Evolutionary conservation across 352 stramenopile genomes (phyloP).

Genomic region (Pythium vanterpoolii): DNA sequence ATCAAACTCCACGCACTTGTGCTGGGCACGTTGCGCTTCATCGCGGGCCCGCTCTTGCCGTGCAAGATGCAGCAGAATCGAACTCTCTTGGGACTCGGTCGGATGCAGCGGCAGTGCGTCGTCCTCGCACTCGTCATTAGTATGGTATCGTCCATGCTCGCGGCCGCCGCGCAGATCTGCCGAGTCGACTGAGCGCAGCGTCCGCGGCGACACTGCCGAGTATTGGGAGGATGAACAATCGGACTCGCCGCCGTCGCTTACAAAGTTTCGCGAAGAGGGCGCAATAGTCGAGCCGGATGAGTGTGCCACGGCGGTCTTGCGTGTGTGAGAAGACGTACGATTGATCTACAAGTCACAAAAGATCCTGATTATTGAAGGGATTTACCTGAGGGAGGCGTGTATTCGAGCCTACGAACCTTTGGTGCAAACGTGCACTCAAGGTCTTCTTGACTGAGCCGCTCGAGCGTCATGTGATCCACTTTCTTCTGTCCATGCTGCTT

Average conservation of each 20-base stretch:
- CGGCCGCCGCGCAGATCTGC: neutral
- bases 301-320: neutral
- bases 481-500: slow-evolving; percentile 54
- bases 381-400: neutral
- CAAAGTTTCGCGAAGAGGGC: neutral
- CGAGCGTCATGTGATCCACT: slow-evolving; percentile 38
- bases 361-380: too few species aligned
- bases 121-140: slow-evolving; percentile 17
- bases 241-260: slow-evolving; percentile 1
- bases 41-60: slow-evolving; percentile 52
- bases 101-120: slow-evolving; percentile 27
- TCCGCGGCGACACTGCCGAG: slow-evolving; percentile 10
- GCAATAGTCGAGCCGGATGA: too few species aligned
- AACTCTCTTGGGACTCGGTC: slow-evolving; percentile 56
- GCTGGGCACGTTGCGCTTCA: slow-evolving; percentile 31
- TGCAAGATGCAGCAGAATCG: slow-evolving; percentile 54
- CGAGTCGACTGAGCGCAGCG: slow-evolving; percentile 11
- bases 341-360: slow-evolving; percentile 11
- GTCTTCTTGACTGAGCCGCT: slow-evolving; percentile 38
- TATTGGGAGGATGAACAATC: slow-evolving; percentile 23
- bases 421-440: slow-evolving; percentile 61
- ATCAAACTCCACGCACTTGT: slow-evolving; percentile 28
- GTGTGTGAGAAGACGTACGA: neutral
- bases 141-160: neutral
- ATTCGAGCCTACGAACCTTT: slow-evolving; percentile 28